These are phyloP conservation scores for Nitzschia sp. DNA, from an alignment of 108 stramenopile species.

Conservation along the genomic window DNA sequence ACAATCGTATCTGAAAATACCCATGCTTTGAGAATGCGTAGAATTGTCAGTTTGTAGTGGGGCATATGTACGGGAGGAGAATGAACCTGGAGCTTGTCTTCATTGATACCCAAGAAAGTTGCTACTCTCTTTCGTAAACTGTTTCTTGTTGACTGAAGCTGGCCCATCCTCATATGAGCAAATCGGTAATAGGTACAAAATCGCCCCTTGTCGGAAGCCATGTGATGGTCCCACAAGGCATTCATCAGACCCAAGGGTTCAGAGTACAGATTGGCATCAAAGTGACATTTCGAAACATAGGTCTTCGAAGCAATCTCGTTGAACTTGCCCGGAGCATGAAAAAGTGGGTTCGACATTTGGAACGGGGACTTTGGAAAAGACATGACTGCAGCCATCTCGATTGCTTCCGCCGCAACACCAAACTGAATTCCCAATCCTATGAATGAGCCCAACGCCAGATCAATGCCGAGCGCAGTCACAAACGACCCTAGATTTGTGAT, in stretches of 20 bases:
- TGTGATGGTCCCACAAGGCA: constrained; percentile 61
- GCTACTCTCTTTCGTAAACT: constrained; percentile 67
- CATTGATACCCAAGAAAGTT: constrained; percentile 40
- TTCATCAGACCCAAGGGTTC: constrained; percentile 77
- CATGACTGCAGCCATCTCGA: constrained; percentile 79
- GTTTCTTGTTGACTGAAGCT: constrained; percentile 45
- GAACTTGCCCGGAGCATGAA: constrained; percentile 52
- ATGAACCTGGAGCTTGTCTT: constrained; percentile 36
- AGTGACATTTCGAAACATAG: constrained; percentile 58
- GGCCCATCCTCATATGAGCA: constrained; percentile 45
- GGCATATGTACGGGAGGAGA: constrained; percentile 58
- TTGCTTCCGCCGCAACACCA: constrained; percentile 78
- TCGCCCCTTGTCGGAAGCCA: constrained; percentile 20
- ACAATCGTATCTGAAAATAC: constrained; percentile 74
- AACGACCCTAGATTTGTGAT: constrained; percentile 76
- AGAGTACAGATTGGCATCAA: constrained; percentile 78
- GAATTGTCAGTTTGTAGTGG: constrained; percentile 54
- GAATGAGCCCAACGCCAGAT: constrained; percentile 69
- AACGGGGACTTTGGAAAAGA: constrained; percentile 79
- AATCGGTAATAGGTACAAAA: constrained; percentile 52
- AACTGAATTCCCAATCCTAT: constrained; percentile 88
- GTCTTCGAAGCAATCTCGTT: constrained; percentile 53
- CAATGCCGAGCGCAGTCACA: constrained; percentile 76
- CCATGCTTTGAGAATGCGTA: constrained; percentile 75
- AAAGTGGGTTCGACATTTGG: constrained; percentile 68